Evolutionary conservation across 2,329 filamentous ascomycete genomes (phyloP).

Genomic region (Ophiognomonia clavigignenti-juglandacearum): DNA sequence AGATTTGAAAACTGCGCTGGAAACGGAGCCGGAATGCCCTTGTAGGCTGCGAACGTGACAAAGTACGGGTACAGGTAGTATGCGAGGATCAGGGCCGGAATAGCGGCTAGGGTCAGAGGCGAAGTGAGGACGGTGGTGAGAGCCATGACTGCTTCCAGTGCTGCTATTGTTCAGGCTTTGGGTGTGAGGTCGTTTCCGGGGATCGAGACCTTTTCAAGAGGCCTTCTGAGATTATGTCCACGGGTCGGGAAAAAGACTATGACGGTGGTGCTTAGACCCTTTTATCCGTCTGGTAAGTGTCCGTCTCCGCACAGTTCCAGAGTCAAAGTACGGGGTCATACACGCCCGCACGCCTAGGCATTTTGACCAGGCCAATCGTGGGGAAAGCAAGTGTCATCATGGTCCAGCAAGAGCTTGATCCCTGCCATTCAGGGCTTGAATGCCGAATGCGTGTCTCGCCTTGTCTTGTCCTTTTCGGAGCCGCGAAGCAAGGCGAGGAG

Average conservation of each 20-base stretch:
- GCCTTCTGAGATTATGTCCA: too few relatives aligned
- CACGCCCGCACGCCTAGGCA: neutral
- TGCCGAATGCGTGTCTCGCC: neutral
- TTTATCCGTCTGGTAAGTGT: too few relatives aligned
- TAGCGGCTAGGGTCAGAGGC: slow-evolving; percentile 40
- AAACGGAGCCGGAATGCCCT: slow-evolving; percentile 58
- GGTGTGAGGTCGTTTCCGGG: neutral
- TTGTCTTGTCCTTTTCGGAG: neutral
- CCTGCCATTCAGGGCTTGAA: neutral
- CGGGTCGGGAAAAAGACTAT: too few relatives aligned
- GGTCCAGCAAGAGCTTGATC: neutral
- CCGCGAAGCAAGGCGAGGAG: neutral
- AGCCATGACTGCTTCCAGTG: slow-evolving; percentile 21
- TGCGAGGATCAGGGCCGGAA: slow-evolving; percentile 42
- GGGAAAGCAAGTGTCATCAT: neutral
- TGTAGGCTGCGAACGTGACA: slow-evolving; percentile 44
- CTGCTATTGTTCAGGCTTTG: neutral
- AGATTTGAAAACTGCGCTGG: slow-evolving; percentile 66
- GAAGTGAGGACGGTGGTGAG: slow-evolving; percentile 31
- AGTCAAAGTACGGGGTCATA: neutral
- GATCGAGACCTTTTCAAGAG: neutral
- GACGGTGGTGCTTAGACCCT: too few relatives aligned
- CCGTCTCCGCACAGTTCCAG: neutral
- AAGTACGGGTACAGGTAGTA: slow-evolving; percentile 59
- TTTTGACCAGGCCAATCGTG: neutral